Evolutionary conservation across 1,139 yeast genomes (phyloP).

Genomic region (Zygosaccharomyces pseudobailii): DNA sequence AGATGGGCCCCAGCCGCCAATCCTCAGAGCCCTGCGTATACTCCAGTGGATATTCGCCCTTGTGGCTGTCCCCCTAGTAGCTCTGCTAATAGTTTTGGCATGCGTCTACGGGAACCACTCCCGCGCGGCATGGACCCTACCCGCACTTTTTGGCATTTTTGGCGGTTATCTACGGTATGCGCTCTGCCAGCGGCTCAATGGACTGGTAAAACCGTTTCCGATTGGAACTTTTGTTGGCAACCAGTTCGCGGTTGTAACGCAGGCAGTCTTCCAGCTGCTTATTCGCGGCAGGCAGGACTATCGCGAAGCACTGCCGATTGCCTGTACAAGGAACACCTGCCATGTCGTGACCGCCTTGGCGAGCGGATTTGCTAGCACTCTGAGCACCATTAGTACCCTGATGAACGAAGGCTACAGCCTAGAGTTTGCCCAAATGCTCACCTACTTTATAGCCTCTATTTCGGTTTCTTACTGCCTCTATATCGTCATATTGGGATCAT

Average conservation of each 20-base stretch:
- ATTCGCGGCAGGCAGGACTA: constrained; percentile 40
- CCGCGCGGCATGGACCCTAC: constrained; percentile 30
- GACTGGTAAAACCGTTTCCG: constrained; percentile 44
- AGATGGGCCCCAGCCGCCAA: constrained; percentile 3
- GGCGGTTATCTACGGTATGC: constrained; percentile 46
- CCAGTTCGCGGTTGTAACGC: constrained; percentile 49
- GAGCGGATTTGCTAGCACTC: constrained; percentile 72
- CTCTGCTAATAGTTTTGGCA: constrained; percentile 25
- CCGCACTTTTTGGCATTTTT: constrained; percentile 29
- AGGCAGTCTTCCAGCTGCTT: constrained; percentile 53
- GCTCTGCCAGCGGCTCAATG: constrained; percentile 48
- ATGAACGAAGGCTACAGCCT: constrained; percentile 53
- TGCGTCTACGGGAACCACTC: constrained; percentile 27
- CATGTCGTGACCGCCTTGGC: constrained; percentile 54
- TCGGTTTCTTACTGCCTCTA: constrained; percentile 39
- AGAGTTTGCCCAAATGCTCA: constrained; percentile 14
- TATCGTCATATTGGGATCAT: constrained; percentile 50
- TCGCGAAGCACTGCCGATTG: constrained; percentile 28
- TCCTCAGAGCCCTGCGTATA: constrained; percentile 3
- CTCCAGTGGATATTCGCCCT: constrained; percentile 10
- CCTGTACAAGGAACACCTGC: constrained; percentile 40
- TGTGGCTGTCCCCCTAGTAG: constrained; percentile 24
- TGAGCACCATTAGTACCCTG: constrained; percentile 76
- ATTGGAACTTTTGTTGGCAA: constrained; percentile 76
- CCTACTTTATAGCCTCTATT: constrained; percentile 29